phyloP scores from a whole-genome alignment of 495 filamentous ascomycete genomes.

The Neurospora terricola region DNA sequence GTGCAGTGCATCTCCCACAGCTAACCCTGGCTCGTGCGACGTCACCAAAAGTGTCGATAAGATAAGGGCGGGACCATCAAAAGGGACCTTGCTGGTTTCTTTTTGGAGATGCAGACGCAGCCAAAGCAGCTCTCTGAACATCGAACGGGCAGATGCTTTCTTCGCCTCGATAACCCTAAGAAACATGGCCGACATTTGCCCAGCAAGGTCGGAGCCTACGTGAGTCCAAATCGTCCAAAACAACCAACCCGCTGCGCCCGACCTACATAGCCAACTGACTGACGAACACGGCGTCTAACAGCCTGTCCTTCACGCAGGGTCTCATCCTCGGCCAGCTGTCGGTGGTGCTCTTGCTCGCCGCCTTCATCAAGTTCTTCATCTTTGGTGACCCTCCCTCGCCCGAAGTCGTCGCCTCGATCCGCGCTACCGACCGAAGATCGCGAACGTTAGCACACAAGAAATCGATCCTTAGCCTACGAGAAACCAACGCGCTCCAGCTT shows the following conservation, averaged over 20 bases:
- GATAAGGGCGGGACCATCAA: neutral
- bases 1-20: neutral
- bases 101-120: neutral
- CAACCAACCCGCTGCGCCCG: neutral
- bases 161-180: neutral
- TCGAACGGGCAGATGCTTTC: neutral
- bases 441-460: constrained; percentile 56
- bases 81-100: neutral
- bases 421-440: constrained; percentile 57
- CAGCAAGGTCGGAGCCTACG: constrained; percentile 36
- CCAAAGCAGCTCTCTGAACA: neutral
- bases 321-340: constrained; percentile 90
- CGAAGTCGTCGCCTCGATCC: constrained; percentile 57
- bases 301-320: constrained; percentile 84
- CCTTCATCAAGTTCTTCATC: constrained; percentile 99
- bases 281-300: constrained; percentile 21
- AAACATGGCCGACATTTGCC: constrained; percentile 24
- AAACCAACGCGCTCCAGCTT: constrained; percentile 30
- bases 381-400: constrained; percentile 86
- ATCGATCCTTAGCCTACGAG: constrained; percentile 50
- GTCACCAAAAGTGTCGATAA: neutral
- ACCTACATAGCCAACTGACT: neutral
- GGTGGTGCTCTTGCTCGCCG: constrained; percentile 76
- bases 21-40: neutral
- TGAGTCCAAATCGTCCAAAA: constrained; percentile 16